Percentiles rank a stretch among this genome's conserved stretches.
Conservation (phyloP, 805 yeast genomes). For the Saccharomycopsis lassenensis region DNA sequence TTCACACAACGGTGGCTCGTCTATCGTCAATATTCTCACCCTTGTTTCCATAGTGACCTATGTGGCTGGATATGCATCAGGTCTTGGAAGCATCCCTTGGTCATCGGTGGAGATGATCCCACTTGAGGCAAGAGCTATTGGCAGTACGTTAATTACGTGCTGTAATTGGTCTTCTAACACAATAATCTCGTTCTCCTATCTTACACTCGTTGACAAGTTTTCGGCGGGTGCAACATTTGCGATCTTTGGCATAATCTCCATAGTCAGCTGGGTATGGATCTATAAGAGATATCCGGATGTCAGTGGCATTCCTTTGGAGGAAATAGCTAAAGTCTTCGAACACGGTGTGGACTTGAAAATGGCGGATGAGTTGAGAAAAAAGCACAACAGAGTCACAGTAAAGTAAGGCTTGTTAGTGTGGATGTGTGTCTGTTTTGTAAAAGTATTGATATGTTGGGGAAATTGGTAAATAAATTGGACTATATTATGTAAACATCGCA, state of each 20-base stretch:
- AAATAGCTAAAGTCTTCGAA: constrained; percentile 30
- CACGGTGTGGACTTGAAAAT: constrained; percentile 29
- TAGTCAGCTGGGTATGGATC: constrained; percentile 30
- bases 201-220: constrained; percentile 24
- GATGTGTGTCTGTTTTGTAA: too few relatives aligned
- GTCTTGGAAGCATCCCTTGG: constrained; percentile 37
- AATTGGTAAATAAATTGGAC: too few relatives aligned
- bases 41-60: constrained; percentile 26
- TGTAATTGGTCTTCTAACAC: constrained; percentile 33
- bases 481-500: too few relatives aligned
- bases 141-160: constrained; percentile 32
- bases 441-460: too few relatives aligned
- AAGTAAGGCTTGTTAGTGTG: too few relatives aligned
- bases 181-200: constrained; percentile 27
- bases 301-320: constrained; percentile 33
- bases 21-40: constrained; percentile 18
- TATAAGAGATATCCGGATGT: constrained; percentile 34
- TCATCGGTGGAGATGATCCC: constrained; percentile 35
- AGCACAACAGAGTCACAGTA: too few relatives aligned
- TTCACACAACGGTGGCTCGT: background rate
- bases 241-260: constrained; percentile 26
- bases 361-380: constrained; percentile 11
- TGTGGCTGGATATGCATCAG: constrained; percentile 34
- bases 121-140: constrained; percentile 30
- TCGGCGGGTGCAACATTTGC: constrained; percentile 27